phyloP scores from a whole-genome alignment of 2,329 filamentous ascomycete species.

The Leptodontidium sp. region DNA sequence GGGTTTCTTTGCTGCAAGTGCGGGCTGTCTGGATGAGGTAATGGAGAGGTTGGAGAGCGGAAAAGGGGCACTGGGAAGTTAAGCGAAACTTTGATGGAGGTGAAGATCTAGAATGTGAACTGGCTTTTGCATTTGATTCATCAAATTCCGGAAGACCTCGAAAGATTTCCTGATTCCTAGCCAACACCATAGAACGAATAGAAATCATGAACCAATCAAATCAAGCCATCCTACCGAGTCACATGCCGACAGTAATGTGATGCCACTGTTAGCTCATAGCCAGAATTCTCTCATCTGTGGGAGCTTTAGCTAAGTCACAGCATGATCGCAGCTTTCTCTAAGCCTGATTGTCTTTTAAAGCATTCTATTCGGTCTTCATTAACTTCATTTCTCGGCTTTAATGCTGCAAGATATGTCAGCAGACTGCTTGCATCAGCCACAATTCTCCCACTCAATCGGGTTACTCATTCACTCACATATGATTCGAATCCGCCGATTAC shows the following conservation, averaged over 20 bases:
- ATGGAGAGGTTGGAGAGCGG: slow-evolving; percentile 27
- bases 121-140: not conserved
- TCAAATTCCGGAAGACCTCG: no score
- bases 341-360: not conserved
- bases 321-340: not conserved
- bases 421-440: not conserved
- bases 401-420: slow-evolving; percentile 9
- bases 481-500: not conserved
- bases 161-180: no score
- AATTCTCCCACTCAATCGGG: not conserved
- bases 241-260: not conserved
- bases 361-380: not conserved
- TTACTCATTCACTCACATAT: not conserved
- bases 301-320: not conserved
- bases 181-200: not conserved
- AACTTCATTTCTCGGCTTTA: not conserved
- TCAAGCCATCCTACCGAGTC: no score
- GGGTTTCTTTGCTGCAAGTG: slow-evolving; percentile 81
- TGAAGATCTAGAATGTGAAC: not conserved
- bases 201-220: not conserved
- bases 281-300: not conserved
- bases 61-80: not conserved
- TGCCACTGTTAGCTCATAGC: not conserved
- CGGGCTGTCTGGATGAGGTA: slow-evolving; percentile 44
- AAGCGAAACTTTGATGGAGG: not conserved